Conservation (phyloP, 768 basidiomycete species). For the Rubroboletus pulcherrimus region DNA sequence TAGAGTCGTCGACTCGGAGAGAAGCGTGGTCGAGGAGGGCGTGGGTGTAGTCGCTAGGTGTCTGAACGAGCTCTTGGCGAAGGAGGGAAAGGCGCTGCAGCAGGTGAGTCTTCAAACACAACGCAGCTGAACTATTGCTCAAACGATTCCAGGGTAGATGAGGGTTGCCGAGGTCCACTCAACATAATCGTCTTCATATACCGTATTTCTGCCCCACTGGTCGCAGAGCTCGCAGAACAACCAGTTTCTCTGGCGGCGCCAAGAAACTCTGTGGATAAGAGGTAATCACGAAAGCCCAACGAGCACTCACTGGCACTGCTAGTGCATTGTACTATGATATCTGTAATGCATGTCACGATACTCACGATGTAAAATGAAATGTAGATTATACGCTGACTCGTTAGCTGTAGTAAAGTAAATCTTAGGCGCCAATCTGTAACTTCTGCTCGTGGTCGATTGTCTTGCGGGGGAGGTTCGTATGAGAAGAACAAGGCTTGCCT, state of each 20-base stretch:
- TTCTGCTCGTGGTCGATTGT: background rate
- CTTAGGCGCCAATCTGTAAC: background rate
- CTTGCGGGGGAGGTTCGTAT: background rate
- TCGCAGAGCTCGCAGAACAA: slow-evolving; percentile 1
- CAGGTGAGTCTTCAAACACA: slow-evolving; percentile 15
- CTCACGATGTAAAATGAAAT: slow-evolving; percentile 4
- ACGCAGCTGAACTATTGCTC: background rate
- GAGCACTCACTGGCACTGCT: slow-evolving; percentile 6
- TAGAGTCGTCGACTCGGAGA: slow-evolving; percentile 53
- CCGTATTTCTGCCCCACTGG: background rate
- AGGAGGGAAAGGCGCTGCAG: slow-evolving; percentile 24
- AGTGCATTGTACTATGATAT: slow-evolving; percentile 20
- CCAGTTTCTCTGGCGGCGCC: slow-evolving; percentile 18
- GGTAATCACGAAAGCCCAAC: slow-evolving; percentile 3
- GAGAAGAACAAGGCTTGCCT: background rate
- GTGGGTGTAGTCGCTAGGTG: slow-evolving; percentile 64
- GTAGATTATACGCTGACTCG: slow-evolving; percentile 7
- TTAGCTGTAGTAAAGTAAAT: background rate
- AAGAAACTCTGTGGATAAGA: slow-evolving; percentile 9
- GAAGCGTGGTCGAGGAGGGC: slow-evolving; percentile 50
- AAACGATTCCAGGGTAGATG: slow-evolving; percentile 15
- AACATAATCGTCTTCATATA: background rate
- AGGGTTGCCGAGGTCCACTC: slow-evolving; percentile 3
- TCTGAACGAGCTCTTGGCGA: slow-evolving; percentile 61
- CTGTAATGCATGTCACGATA: slow-evolving; percentile 4